Conservation (phyloP, 139 green algal genomes). For the Picochlorum sp. region DNA sequence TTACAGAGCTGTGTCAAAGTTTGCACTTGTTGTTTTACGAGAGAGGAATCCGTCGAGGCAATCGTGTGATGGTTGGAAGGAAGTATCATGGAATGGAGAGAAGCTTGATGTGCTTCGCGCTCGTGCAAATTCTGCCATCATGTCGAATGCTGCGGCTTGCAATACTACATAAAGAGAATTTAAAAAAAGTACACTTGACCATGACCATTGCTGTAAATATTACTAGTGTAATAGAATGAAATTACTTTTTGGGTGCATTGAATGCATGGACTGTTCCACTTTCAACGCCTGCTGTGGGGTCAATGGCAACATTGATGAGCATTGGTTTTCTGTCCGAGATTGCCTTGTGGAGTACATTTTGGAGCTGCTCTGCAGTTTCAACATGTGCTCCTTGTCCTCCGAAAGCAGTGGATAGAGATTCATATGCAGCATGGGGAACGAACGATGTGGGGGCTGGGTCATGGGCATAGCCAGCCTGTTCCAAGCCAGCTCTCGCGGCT, state of each 20-base stretch:
- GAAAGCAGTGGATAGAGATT: constrained; percentile 63
- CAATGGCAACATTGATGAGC: constrained; percentile 60
- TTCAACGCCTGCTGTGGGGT: constrained; percentile 64
- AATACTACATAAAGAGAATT: too few relatives aligned
- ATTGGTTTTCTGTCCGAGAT: constrained; percentile 31
- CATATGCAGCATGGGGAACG: constrained; percentile 46
- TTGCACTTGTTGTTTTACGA: constrained; percentile 52
- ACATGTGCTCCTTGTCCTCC: constrained; percentile 41
- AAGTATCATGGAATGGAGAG: constrained; percentile 41
- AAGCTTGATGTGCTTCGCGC: constrained; percentile 38
- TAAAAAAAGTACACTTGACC: neutral
- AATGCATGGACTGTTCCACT: constrained; percentile 61
- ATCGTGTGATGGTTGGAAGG: constrained; percentile 57
- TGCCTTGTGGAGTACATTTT: constrained; percentile 25
- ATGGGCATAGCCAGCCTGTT: constrained; percentile 17
- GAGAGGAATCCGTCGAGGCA: constrained; percentile 46
- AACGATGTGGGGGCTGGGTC: constrained; percentile 70
- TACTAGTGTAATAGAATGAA: neutral
- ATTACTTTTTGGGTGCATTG: constrained; percentile 31
- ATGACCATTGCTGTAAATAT: neutral
- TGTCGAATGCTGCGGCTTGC: too few relatives aligned
- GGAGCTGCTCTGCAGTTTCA: constrained; percentile 34
- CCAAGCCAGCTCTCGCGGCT: constrained; percentile 30
- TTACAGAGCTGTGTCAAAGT: constrained; percentile 51
- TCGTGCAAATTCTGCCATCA: neutral